A percentile compares a stretch with the other conserved stretches of the same genome.
These are phyloP conservation scores for Trifolium pratense DNA, from an alignment of 306 rosid species.

Conservation along the genomic window DNA sequence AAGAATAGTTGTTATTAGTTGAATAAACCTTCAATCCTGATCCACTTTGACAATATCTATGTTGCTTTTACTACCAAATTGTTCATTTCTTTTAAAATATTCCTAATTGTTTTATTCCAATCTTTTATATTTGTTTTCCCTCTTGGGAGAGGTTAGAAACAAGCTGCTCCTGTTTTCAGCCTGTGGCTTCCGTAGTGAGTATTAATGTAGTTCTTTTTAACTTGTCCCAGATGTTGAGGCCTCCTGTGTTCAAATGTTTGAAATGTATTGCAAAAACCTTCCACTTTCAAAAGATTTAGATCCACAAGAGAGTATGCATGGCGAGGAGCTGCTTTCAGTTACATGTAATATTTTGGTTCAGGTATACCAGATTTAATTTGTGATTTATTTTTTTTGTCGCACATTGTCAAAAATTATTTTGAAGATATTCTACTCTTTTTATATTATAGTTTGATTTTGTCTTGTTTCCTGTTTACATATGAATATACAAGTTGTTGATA, in stretches of 20 bases:
- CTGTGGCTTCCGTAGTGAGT: slow-evolving; percentile 37
- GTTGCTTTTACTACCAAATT: background rate
- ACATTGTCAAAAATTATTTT: background rate
- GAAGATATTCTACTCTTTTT: slow-evolving; percentile 13
- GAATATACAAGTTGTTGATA: slow-evolving; percentile 17
- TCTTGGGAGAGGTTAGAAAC: slow-evolving; percentile 8
- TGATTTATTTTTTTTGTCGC: slow-evolving; percentile 1
- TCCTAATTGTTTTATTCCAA: slow-evolving; percentile 13
- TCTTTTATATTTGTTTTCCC: background rate
- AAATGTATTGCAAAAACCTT: slow-evolving; percentile 80
- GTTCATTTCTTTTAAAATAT: background rate
- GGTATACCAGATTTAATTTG: slow-evolving; percentile 52
- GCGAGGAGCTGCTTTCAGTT: slow-evolving; percentile 90
- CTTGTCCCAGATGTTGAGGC: slow-evolving; percentile 76
- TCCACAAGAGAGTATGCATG: slow-evolving; percentile 88
- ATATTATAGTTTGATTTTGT: background rate
- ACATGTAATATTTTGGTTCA: slow-evolving; percentile 76
- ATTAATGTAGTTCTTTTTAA: slow-evolving; percentile 42
- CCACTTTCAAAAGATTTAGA: slow-evolving; percentile 89
- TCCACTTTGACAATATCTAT: slow-evolving; percentile 5
- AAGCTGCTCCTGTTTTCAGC: slow-evolving; percentile 32
- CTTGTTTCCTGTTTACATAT: background rate
- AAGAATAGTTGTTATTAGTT: background rate
- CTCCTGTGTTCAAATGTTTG: slow-evolving; percentile 75
- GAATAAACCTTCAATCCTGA: slow-evolving; percentile 4